Conservation (phyloP, 116 monocot species). For the Dioscorea cayenensis region DNA sequence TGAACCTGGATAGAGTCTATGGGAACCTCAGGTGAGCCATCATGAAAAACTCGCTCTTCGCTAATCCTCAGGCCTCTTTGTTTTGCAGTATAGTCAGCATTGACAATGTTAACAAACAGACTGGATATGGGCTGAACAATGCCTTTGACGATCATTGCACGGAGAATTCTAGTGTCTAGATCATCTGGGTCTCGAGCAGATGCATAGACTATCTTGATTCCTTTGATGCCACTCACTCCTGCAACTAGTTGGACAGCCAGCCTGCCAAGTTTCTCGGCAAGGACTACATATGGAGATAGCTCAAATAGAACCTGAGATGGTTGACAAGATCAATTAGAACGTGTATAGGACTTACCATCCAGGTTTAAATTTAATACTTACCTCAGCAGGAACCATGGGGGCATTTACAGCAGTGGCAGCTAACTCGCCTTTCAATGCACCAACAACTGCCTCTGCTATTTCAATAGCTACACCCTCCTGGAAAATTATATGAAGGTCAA, state of each 20-base stretch:
- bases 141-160: slow-evolving; percentile 55
- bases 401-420: slow-evolving; percentile 60
- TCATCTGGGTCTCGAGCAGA: slow-evolving; percentile 40
- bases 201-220: slow-evolving; percentile 40
- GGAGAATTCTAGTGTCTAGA: slow-evolving; percentile 49
- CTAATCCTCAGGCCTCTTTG: slow-evolving; percentile 41
- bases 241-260: slow-evolving; percentile 49
- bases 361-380: neutral
- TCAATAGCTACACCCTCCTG: slow-evolving; percentile 65
- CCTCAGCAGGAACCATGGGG: slow-evolving; percentile 64
- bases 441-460: slow-evolving; percentile 52
- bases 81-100: slow-evolving; percentile 50
- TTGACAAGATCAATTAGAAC: neutral
- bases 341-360: neutral
- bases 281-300: slow-evolving; percentile 39
- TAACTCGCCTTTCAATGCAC: slow-evolving; percentile 52
- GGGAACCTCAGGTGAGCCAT: slow-evolving; percentile 27
- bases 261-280: slow-evolving; percentile 55
- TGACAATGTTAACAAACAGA: slow-evolving; percentile 46
- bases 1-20: slow-evolving; percentile 39
- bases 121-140: slow-evolving; percentile 47
- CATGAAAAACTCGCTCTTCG: slow-evolving; percentile 30
- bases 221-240: slow-evolving; percentile 41
- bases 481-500: neutral
- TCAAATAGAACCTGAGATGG: slow-evolving; percentile 40